Evolutionary conservation across 2,329 filamentous ascomycete species (phyloP).

Genomic region (Huntiella bhutanensis): DNA sequence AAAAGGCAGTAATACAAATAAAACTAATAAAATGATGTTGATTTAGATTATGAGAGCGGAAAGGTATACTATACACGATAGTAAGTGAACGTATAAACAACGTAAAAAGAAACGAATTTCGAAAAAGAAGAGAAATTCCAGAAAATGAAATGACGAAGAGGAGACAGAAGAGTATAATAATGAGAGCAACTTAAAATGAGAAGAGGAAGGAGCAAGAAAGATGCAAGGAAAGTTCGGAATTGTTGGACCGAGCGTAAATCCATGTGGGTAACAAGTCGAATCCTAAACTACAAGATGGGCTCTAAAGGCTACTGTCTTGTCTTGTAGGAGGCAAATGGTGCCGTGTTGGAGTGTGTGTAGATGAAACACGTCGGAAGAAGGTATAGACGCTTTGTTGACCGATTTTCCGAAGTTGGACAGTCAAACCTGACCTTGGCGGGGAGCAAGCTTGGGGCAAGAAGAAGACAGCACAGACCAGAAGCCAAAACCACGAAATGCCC

Average conservation of each 20-base stretch:
- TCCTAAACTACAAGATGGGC: no score
- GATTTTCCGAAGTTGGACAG: background rate
- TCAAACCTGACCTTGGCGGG: no score
- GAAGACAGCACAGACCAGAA: background rate
- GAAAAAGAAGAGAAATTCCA: background rate
- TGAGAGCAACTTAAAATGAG: background rate
- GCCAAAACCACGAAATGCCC: background rate
- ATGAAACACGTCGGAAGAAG: constrained; percentile 2
- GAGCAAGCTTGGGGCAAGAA: background rate
- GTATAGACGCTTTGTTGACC: constrained; percentile 1
- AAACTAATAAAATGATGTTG: no score
- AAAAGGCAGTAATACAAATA: no score
- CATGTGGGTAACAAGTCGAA: no score
- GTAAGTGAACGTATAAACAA: background rate
- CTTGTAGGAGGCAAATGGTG: no score
- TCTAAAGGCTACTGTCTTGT: no score
- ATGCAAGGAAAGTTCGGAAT: no score
- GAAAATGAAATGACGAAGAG: background rate
- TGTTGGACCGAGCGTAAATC: no score
- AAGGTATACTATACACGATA: no score
- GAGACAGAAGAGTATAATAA: background rate
- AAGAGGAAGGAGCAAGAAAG: background rate
- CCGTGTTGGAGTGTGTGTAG: background rate
- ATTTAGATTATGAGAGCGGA: no score
- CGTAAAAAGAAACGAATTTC: background rate